Evolutionary conservation across 2,329 filamentous ascomycete species (phyloP).

Genomic region (Calonectria leucothoes): DNA sequence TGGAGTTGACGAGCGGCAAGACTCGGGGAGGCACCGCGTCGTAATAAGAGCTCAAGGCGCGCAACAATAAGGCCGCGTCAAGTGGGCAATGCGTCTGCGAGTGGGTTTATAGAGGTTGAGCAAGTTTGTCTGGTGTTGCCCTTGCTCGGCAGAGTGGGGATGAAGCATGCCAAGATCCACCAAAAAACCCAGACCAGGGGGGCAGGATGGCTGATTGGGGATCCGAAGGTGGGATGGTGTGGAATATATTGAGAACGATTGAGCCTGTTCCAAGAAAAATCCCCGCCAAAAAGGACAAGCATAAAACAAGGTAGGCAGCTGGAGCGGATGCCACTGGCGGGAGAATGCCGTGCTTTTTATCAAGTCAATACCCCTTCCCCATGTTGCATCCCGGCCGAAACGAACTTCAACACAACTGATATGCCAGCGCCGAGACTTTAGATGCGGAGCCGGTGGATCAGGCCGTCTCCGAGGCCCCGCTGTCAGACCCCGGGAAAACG

Average conservation of each 20-base stretch:
- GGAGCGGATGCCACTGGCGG: constrained; percentile 4
- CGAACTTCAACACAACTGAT: not conserved
- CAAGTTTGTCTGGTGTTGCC: constrained; percentile 13
- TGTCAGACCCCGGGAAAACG: constrained; percentile 44
- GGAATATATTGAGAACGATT: constrained; percentile 35
- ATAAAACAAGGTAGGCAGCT: not conserved
- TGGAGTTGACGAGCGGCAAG: not conserved
- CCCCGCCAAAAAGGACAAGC: not conserved
- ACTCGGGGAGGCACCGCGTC: not conserved
- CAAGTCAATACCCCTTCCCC: not conserved
- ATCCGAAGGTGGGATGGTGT: constrained; percentile 7
- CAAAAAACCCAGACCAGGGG: not conserved
- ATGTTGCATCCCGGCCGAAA: constrained; percentile 8
- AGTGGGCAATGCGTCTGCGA: constrained; percentile 1
- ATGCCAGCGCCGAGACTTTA: constrained; percentile 7
- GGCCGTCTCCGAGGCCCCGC: constrained; percentile 19
- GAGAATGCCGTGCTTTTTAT: not conserved
- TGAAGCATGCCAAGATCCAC: constrained; percentile 11
- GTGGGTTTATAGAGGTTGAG: constrained; percentile 18
- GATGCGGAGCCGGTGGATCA: constrained; percentile 20
- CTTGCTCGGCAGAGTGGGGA: constrained; percentile 10
- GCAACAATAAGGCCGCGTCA: not conserved
- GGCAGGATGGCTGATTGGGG: constrained; percentile 23
- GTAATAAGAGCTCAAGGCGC: not conserved
- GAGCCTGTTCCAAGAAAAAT: constrained; percentile 32